Percentiles rank a stretch among this genome's conserved stretches.
Evolutionary conservation across 345 rosid species (phyloP).

Genomic region (Lepidium africanum): DNA sequence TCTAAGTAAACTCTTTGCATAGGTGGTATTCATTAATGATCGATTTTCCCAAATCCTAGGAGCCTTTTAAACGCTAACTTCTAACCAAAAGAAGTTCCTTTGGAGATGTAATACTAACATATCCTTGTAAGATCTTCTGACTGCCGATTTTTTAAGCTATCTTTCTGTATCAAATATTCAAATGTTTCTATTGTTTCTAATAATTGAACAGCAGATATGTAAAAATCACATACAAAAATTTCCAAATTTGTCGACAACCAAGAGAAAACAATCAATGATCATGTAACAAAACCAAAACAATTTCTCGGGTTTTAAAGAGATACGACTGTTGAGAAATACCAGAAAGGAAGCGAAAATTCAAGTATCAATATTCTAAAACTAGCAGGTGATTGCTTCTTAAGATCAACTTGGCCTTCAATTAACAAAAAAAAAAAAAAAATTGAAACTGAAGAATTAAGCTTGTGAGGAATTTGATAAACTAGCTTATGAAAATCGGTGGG

Average conservation of each 20-base stretch:
- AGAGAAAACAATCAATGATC: neutral
- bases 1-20: conserved; percentile 15
- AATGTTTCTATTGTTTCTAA: conserved; percentile 5
- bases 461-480: neutral
- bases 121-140: neutral
- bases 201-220: neutral
- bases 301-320: neutral
- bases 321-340: neutral
- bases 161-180: conserved; percentile 17
- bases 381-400: conserved; percentile 3
- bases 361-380: neutral
- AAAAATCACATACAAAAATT: neutral
- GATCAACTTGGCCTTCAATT: neutral
- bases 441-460: neutral
- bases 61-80: conserved; percentile 8
- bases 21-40: neutral
- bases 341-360: neutral
- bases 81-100: neutral
- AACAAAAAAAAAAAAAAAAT: neutral
- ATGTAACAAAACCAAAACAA: neutral
- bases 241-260: neutral
- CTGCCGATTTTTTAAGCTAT: conserved; percentile 8
- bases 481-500: neutral
- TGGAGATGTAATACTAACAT: neutral
- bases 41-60: conserved; percentile 4